Base-by-base conservation (phyloP, 495 filamentous ascomycete genomes). In the Penicillium antarcticum region DNA sequence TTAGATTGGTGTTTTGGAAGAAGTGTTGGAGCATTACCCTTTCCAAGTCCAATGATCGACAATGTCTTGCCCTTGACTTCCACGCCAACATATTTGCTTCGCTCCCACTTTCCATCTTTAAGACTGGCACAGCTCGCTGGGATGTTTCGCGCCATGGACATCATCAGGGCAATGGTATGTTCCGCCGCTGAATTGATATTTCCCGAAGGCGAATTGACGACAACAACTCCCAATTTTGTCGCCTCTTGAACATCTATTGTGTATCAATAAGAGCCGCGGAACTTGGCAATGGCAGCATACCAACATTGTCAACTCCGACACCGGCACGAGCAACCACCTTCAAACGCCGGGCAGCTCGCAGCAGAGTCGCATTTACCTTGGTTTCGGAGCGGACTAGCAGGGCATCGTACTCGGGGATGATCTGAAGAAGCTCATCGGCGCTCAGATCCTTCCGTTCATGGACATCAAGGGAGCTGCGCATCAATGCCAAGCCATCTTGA, bases 291-390 rank as follows among this genome's bases (percentile, higher is more conserved):
- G 0, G 5, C 5, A 29, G 26, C 63, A 50, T 42, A 69, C 67
- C 66, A 42, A 89, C 84, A 73, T 89, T 89, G 64, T 89, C 86
- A 10, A 89, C 86, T 5, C 86, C 86, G 1, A 89, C 86, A 8
- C 86, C 86, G 16, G 86, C 86, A 42, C 86, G 71, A 9, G 86
- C 86, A n/a, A 89, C 85, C 4, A 88, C 86, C 57, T 83, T 81
- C 6, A 89, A 68, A 39, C 75, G 81, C 45, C 71, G 73, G 4
- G 74, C 85, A 5, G 83, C 83, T 5, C 62, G 58, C 5, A 89
- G 75, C 0, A 88, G 67, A 13, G 63, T 62, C 1, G 82, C 75
- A 0, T 82, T 87, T 26, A 88, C 85, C 57, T 87, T 84, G 10
- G 85, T 88, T 61, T 89, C 85, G 36, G 84, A 87, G 2, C 86